Conservation (phyloP, 768 basidiomycete species). For the Clavaria fumosa region DNA sequence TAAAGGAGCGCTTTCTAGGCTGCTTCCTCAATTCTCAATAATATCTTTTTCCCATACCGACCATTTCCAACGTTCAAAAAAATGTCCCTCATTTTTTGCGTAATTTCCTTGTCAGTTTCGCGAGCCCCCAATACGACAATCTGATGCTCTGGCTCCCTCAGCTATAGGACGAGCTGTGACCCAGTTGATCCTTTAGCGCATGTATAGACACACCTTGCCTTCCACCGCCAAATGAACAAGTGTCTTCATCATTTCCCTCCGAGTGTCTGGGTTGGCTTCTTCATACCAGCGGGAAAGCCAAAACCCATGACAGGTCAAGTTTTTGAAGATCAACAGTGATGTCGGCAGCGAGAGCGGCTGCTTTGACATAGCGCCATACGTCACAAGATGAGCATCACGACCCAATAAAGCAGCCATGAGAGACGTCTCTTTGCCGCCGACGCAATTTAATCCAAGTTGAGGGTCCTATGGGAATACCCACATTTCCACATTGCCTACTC, state of each 20-base stretch:
- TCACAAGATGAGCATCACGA: constrained; percentile 55
- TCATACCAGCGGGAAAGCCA: constrained; percentile 67
- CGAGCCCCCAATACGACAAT: constrained; percentile 35
- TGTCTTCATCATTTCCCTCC: constrained; percentile 32
- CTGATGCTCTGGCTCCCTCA: constrained; percentile 54
- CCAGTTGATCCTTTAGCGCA: background rate
- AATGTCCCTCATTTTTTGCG: constrained; percentile 31
- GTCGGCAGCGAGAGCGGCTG: constrained; percentile 64
- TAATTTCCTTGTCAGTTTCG: constrained; percentile 24
- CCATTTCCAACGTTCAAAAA: constrained; percentile 27
- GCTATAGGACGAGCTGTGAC: constrained; percentile 16
- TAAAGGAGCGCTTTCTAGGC: constrained; percentile 3
- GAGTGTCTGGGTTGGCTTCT: constrained; percentile 30
- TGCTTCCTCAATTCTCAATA: constrained; percentile 23
- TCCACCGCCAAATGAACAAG: constrained; percentile 38
- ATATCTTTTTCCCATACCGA: constrained; percentile 27
- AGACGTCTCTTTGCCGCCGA: constrained; percentile 53
- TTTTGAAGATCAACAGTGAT: constrained; percentile 73
- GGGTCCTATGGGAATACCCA: constrained; percentile 19
- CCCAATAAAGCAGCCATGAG: constrained; percentile 56
- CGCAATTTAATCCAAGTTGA: constrained; percentile 34
- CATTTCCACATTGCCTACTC: no score
- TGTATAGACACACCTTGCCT: constrained; percentile 29
- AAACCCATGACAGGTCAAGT: constrained; percentile 60
- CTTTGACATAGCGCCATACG: constrained; percentile 87